A percentile compares a stretch with the other conserved stretches of the same genome.
These are phyloP conservation scores for Monilinia polystroma DNA, from an alignment of 2,329 filamentous ascomycete genomes.

Conservation along the genomic window DNA sequence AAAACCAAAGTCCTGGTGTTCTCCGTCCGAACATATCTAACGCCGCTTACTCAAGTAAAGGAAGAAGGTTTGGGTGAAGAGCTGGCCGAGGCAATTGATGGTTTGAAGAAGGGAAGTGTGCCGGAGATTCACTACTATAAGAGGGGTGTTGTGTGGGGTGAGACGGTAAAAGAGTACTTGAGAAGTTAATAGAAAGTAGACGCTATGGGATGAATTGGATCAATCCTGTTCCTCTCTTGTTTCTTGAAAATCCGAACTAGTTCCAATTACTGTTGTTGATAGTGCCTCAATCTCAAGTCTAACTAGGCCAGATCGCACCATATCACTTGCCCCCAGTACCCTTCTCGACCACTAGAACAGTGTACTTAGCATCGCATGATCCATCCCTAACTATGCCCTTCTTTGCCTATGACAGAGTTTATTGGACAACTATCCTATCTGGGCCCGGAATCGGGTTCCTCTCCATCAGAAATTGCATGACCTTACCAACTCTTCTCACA, in stretches of 20 bases:
- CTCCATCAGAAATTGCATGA: neutral
- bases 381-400: neutral
- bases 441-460: neutral
- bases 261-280: neutral
- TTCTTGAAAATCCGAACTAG: neutral
- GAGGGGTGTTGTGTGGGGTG: conserved; percentile 41
- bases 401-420: neutral
- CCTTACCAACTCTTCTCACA: neutral
- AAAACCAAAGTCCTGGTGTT: conserved; percentile 55
- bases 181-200: conserved; percentile 24
- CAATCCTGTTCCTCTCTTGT: no score
- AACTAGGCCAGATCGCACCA: neutral
- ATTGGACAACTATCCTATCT: neutral
- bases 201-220: neutral
- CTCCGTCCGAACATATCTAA: conserved; percentile 62
- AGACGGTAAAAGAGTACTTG: conserved; percentile 36
- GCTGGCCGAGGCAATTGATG: conserved; percentile 58
- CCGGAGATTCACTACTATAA: conserved; percentile 61
- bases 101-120: conserved; percentile 54
- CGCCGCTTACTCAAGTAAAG: conserved; percentile 54
- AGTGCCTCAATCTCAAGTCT: neutral
- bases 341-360: neutral
- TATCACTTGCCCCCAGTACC: neutral
- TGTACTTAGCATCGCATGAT: neutral
- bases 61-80: conserved; percentile 54